Percentiles rank a stretch among this genome's conserved stretches.
phyloP scores from a whole-genome alignment of 2,329 filamentous ascomycete genomes.

The Fusarium multiceps region DNA sequence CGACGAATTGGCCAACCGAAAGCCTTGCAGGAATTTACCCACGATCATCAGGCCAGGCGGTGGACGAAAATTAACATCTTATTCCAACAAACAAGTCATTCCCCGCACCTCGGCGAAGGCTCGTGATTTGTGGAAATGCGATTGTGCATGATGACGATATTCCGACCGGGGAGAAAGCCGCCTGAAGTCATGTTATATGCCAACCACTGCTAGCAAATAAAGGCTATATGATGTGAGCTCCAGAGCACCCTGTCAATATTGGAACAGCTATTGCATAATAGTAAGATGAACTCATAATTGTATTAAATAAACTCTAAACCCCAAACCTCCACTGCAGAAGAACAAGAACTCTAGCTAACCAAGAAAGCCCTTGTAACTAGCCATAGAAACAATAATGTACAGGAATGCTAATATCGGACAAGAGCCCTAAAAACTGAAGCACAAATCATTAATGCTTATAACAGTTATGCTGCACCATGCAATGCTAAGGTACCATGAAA shows the following conservation, averaged over 20 bases:
- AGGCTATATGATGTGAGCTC: background rate
- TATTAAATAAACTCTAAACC: slow-evolving; percentile 20
- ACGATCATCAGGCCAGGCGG: slow-evolving; percentile 13
- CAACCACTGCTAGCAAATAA: background rate
- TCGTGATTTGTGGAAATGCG: slow-evolving; percentile 2
- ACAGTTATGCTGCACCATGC: slow-evolving; percentile 4
- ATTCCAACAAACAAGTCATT: background rate
- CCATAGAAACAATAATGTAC: slow-evolving; percentile 17
- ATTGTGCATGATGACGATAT: background rate
- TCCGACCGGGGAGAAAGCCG: background rate
- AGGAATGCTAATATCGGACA: slow-evolving; percentile 20
- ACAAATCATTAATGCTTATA: background rate
- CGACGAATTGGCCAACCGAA: slow-evolving; percentile 3
- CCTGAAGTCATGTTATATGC: background rate
- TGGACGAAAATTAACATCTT: background rate
- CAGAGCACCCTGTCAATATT: background rate
- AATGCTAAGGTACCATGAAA: background rate
- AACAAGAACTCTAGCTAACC: slow-evolving; percentile 8
- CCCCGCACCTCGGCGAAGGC: background rate
- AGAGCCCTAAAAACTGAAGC: background rate
- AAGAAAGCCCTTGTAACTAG: background rate
- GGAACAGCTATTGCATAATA: background rate
- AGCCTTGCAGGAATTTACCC: background rate
- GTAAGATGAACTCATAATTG: slow-evolving; percentile 1
- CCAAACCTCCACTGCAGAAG: slow-evolving; percentile 9